Evolutionary conservation across 192 early-diverging fungal species (phyloP), one percentile per base, ranked within the genome.

Genomic region (Backusella psychrophila): DNA sequence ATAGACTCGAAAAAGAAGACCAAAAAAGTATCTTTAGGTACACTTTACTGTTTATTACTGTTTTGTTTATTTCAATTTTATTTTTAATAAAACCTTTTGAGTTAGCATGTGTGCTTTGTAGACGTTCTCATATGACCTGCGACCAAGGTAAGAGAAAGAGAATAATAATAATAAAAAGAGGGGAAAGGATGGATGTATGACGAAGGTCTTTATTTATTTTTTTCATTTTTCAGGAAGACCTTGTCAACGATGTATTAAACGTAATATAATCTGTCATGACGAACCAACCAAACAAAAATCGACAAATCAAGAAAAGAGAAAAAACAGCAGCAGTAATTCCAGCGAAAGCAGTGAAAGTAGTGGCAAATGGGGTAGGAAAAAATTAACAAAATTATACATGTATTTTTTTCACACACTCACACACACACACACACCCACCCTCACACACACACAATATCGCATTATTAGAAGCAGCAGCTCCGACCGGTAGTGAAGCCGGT

Each of bases 111-210:
- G 92, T 97, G 21, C 96, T 94, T 78, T 98, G 97, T 84, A 89
- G 95, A 82, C 84, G 96, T 79, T 94, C 92, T 39, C 97, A 98
- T 82, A 97, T 98, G 97, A 96, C 96, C 29, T 98, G 96, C 82
- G 95, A 94, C 75, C 89, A 93, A 81, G 87, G 89, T 91, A 85
- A 72, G 77, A 23, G 44, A 41, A 7, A 33, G 9, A 36, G 26
- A 26, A 33, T 33, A 33, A 33, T 33, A 33, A 33, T 33, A 33
- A 33, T 3, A 33, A 33, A 33, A 33, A 33, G 3, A 0, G 33
- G 33, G 33, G 3, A 33, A 3, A 33, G 1, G 31, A 33, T 33
- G n/a, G 34, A 34, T 33, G 29, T 12, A 66, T 17, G 34, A 34
- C 29, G 8, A 71, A 14, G 8, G 29, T 41, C 31, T 5, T 68